Base-by-base conservation (phyloP, 2,329 filamentous ascomycete genomes). In the Fusarium caatingaense region DNA sequence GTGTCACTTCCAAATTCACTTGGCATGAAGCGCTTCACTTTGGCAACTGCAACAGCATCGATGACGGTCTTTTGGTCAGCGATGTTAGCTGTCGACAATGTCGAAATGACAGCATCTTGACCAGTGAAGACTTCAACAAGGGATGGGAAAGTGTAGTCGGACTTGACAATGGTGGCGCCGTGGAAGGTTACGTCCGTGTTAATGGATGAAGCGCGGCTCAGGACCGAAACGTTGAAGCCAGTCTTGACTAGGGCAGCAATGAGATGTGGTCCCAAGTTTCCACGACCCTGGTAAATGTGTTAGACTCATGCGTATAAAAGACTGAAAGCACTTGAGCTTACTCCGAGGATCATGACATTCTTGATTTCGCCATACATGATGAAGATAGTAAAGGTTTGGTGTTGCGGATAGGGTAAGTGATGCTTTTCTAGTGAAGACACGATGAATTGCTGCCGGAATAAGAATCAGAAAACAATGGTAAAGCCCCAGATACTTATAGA, bases 1-100 rank as follows among this genome's bases (percentile, higher is more conserved):
- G 60, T 64, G 12, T 64, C 62, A 13, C 60, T 51, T 0, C 62
- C 62, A 4, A 64, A 64, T 3, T 65, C 62, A 8, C 62, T 64
- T 0, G 62, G 62, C 16, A 64, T 64, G 2, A 64, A 64, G 2
- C 62, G 62, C 4, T 65, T 46, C 0, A 65, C 53, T 12, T 60
- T 64, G 6, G 62, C 62, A 27, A 46, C 40, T 11, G 41, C 32
- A 8, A 47, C 62, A 0, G 62, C 62, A 7, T 64, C 62, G 5
- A 64, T 60, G 0, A 64, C 53, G 1, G 15, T 37, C 9, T 47
- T 64, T 13, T 64, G 62, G 13, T 65, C 51, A 2, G 32, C 40
- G 2, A 65, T 47, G 4, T 64, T 64, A 13, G 60, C 60, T 1
- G 60, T 64, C 2, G 62, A 64, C 3, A 64, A 46, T 0, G 62